Conservation (phyloP, 257 asterid genomes). For the Solanum appendiculatum region DNA sequence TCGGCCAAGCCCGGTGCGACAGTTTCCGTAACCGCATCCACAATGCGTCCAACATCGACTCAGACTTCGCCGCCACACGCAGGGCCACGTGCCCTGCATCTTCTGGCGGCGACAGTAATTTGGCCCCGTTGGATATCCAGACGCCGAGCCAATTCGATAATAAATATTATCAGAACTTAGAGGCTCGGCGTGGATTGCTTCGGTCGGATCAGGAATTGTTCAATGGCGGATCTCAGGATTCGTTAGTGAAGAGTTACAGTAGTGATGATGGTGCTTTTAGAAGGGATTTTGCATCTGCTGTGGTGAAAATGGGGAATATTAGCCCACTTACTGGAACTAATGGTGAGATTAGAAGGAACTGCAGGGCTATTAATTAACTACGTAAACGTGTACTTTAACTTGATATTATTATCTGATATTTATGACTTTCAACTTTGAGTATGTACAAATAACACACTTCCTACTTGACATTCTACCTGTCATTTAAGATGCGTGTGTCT, state of each 20-base stretch:
- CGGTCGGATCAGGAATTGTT: conserved; percentile 68
- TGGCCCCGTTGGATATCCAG: conserved; percentile 27
- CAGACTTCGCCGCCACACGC: conserved; percentile 32
- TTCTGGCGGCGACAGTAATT: conserved; percentile 35
- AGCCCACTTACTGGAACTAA: conserved; percentile 49
- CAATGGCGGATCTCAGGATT: conserved; percentile 51
- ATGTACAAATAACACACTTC: neutral
- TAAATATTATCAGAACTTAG: conserved; percentile 31
- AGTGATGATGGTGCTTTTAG: conserved; percentile 6
- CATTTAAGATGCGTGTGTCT: no score
- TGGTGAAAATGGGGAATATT: conserved; percentile 57
- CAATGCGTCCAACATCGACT: conserved; percentile 54
- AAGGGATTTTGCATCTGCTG: conserved; percentile 42
- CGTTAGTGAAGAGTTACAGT: conserved; percentile 30
- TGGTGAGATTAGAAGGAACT: conserved; percentile 53
- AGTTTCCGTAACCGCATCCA: conserved; percentile 38
- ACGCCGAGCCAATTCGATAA: conserved; percentile 37
- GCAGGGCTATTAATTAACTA: conserved; percentile 23
- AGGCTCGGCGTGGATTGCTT: conserved; percentile 37
- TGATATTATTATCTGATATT: no score
- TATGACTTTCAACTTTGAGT: no score
- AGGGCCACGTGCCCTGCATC: conserved; percentile 38
- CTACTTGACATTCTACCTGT: no score
- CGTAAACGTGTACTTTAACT: no score
- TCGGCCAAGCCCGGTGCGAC: conserved; percentile 53